Conservation (phyloP, 441 rosid genomes). For the Populus hybrid region DNA sequence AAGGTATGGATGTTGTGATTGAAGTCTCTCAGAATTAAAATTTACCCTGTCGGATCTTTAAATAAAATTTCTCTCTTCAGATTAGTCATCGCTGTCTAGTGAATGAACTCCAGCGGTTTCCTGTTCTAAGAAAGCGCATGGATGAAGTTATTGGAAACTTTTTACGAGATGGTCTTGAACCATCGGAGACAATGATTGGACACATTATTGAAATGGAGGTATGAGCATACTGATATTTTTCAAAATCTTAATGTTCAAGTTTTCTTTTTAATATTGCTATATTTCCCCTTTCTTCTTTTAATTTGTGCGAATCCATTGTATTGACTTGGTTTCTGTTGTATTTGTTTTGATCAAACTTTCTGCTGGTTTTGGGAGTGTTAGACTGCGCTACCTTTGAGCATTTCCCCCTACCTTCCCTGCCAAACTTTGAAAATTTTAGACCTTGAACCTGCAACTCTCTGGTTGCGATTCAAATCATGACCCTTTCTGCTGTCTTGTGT, state of each 20-base stretch:
- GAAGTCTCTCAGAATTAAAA: not conserved
- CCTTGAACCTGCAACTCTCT: no score
- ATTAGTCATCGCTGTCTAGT: conserved; percentile 82
- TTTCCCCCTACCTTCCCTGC: no score
- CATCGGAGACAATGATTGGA: conserved; percentile 88
- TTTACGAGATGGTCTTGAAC: conserved; percentile 87
- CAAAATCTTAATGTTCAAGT: not conserved
- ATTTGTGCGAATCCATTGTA: not conserved
- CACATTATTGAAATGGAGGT: conserved; percentile 97
- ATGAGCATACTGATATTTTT: conserved; percentile 2
- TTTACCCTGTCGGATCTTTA: not conserved
- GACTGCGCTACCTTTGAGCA: not conserved
- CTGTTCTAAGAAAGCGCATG: conserved; percentile 81
- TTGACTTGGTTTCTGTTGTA: not conserved
- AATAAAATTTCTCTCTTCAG: conserved; percentile 37
- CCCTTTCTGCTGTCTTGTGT: not conserved
- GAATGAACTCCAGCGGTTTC: conserved; percentile 77
- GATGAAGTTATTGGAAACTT: conserved; percentile 90
- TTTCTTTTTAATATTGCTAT: not conserved
- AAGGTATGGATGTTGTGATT: conserved; percentile 46
- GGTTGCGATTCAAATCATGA: no score
- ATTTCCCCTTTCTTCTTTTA: not conserved
- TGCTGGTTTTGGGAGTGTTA: not conserved
- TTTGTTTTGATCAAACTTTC: not conserved
- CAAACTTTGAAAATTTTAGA: no score